These are phyloP conservation scores for Aquilaria sinensis DNA, from an alignment of 345 rosid species.

Conservation along the genomic window DNA sequence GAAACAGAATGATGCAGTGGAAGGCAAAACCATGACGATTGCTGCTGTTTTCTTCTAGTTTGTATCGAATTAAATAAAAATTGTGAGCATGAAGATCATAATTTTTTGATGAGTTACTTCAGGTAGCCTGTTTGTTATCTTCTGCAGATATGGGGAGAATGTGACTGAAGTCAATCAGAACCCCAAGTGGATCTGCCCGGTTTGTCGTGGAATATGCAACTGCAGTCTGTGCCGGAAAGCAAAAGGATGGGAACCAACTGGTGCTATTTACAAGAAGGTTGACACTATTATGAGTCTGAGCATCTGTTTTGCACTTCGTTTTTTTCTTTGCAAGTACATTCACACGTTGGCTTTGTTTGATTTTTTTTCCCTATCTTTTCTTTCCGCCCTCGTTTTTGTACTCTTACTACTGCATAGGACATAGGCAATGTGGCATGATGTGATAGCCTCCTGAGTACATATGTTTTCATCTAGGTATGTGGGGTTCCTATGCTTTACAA, in stretches of 20 bases:
- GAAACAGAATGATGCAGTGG: too few relatives aligned
- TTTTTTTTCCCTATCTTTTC: not conserved
- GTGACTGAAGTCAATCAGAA: slow-evolving; percentile 27
- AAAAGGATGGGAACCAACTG: slow-evolving; percentile 30
- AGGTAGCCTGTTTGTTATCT: not conserved
- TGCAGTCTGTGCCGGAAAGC: slow-evolving; percentile 27
- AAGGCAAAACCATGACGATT: too few relatives aligned
- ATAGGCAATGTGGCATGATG: not conserved
- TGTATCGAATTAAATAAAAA: not conserved
- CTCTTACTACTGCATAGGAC: not conserved
- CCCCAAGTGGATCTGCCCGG: slow-evolving; percentile 34
- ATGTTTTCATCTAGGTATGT: not conserved
- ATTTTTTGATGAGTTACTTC: too few relatives aligned
- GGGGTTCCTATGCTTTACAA: not conserved
- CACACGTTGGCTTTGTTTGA: not conserved
- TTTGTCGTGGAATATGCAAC: slow-evolving; percentile 34
- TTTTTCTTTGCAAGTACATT: not conserved
- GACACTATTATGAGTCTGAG: not conserved
- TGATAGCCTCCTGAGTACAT: too few relatives aligned
- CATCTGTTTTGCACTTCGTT: not conserved
- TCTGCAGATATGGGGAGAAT: slow-evolving; percentile 34
- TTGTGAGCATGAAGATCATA: too few relatives aligned
- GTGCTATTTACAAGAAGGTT: slow-evolving; percentile 27
- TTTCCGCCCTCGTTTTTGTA: not conserved
- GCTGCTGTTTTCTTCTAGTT: too few relatives aligned